Evolutionary conservation across 768 basidiomycete genomes (phyloP), one percentile per base, ranked within the genome.

Genomic region (Flagelloscypha sp.): DNA sequence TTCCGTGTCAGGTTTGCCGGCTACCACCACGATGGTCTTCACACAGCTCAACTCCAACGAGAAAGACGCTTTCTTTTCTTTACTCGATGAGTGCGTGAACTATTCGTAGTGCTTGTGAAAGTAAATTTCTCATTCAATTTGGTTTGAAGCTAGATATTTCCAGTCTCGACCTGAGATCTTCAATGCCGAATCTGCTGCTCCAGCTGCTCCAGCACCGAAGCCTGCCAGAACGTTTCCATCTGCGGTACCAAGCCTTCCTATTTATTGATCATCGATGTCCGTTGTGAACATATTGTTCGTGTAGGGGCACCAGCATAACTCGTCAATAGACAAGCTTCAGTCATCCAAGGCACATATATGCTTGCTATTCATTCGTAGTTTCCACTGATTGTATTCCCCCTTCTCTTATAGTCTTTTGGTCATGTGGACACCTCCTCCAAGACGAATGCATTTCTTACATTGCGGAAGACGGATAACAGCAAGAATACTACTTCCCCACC

Each of bases 61-160:
- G 55, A 87, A 87, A 54, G 72, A 82, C 36, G 84, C 85, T 10
- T 87, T 88, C 57, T 88, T 88, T 50, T 66, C 70, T 20, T 69
- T 88, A 16, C 62, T 88, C 23, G 85, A 88, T 52, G 85, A 88
- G 85, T 86, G 55, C 59, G 66, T 56, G 21, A 9, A 42, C 33
- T 35, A 42, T 50, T 40, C 40, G 39, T 33, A 33, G 24, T 7
- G 6, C 18, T 20, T 15, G 10, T 35, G 13, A 30, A 21, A 16
- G 17, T 30, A n/a, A 35, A 21, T n/a, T 11, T 33, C 16, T 33
- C 30, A 35, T 36, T 21, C 28, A 20, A 22, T 24, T 13, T 33
- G 27, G 7, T 33, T 8, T n/a, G 20, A 12, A 36, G 18, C 32
- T 52, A 85, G 83, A 47, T 85, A 85, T 59, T 85, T 85, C 56